A percentile compares a stretch with the other conserved stretches of the same genome.
Conservation (phyloP, 805 yeast genomes). For the Teunomyces lycoperdinae region DNA sequence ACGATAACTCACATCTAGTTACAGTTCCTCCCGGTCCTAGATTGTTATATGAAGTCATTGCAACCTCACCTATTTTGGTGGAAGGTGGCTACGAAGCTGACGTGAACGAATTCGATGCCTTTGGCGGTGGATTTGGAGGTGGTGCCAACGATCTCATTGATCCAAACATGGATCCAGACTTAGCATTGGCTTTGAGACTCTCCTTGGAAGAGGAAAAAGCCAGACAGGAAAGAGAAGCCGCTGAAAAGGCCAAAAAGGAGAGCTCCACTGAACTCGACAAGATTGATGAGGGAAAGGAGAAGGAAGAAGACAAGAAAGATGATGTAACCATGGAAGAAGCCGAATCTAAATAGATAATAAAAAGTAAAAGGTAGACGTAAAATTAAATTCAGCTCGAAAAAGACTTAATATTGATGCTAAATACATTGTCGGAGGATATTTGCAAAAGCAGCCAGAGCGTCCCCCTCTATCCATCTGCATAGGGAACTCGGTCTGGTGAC, state of each 20-base stretch:
- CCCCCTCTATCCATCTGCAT: too few species aligned
- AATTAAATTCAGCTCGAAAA: neutral
- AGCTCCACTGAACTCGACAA: constrained; percentile 24
- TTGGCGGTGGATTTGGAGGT: constrained; percentile 36
- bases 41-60: constrained; percentile 76
- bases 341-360: constrained; percentile 3
- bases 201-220: constrained; percentile 93
- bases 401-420: too few species aligned
- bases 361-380: neutral
- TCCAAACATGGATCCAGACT: constrained; percentile 93
- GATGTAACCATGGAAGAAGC: constrained; percentile 11
- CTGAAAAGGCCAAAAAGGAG: constrained; percentile 26
- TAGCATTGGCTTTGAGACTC: constrained; percentile 91
- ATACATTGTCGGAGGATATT: too few species aligned
- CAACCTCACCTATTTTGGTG: constrained; percentile 68
- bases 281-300: constrained; percentile 26
- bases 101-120: constrained; percentile 44
- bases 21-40: constrained; percentile 88
- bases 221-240: constrained; percentile 76
- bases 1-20: constrained; percentile 76
- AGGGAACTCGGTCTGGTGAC: too few species aligned
- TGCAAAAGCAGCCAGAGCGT: too few species aligned
- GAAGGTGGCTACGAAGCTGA: constrained; percentile 59
- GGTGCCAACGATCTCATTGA: constrained; percentile 47
- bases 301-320: constrained; percentile 12